Evolutionary conservation across 2,329 filamentous ascomycete genomes (phyloP).

Genomic region (Claviceps sp.): DNA sequence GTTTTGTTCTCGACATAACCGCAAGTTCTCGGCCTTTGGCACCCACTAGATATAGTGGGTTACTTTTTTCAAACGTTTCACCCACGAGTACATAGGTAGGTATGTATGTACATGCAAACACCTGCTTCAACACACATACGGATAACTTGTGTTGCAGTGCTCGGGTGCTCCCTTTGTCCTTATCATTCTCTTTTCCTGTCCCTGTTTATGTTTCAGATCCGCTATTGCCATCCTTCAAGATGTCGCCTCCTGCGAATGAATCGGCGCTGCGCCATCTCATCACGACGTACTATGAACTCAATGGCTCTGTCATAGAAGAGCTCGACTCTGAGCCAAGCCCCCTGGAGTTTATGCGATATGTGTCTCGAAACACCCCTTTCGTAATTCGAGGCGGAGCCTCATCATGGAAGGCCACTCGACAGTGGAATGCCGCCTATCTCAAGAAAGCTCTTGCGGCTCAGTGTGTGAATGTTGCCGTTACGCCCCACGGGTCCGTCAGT

Average conservation of each 20-base stretch:
- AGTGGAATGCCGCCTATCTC: slow-evolving; percentile 52
- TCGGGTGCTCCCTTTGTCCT: not conserved
- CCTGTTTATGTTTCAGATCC: not conserved
- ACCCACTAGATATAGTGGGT: too few relatives aligned
- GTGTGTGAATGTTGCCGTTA: slow-evolving; percentile 62
- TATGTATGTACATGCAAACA: too few relatives aligned
- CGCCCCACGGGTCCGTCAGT: slow-evolving; percentile 46
- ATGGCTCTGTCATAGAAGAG: slow-evolving; percentile 44
- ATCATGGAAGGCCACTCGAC: slow-evolving; percentile 47
- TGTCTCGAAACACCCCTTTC: slow-evolving; percentile 62
- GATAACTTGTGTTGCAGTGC: too few relatives aligned
- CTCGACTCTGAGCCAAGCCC: slow-evolving; percentile 53
- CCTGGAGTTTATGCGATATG: slow-evolving; percentile 68
- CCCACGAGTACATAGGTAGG: too few relatives aligned
- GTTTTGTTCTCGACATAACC: too few relatives aligned
- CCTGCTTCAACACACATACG: too few relatives aligned
- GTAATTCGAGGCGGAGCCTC: slow-evolving; percentile 50
- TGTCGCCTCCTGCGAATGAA: slow-evolving; percentile 3
- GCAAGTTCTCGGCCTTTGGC: too few relatives aligned
- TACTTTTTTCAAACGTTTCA: too few relatives aligned
- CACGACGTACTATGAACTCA: slow-evolving; percentile 60
- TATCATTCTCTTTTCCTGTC: too few relatives aligned
- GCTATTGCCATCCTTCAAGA: not conserved
- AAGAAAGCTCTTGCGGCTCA: slow-evolving; percentile 37
- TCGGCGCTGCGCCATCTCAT: slow-evolving; percentile 37